Conservation (phyloP, 2,329 filamentous ascomycete species). For the Amylocarpus encephaloides region DNA sequence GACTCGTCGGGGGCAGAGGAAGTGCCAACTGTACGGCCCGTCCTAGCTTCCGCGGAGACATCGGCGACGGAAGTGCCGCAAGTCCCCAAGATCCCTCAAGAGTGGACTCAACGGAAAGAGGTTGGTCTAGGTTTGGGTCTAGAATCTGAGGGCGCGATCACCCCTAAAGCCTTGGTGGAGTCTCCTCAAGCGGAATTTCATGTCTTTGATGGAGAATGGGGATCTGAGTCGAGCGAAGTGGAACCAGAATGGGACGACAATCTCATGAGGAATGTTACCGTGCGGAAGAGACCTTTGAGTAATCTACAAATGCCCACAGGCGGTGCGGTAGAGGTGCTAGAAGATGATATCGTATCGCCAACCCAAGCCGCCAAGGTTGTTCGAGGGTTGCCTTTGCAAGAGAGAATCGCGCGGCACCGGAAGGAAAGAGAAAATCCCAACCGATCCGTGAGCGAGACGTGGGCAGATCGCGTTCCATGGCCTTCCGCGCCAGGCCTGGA, state of each 20-base stretch:
- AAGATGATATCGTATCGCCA: conserved; percentile 42
- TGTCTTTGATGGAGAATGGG: conserved; percentile 56
- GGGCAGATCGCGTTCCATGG: conserved; percentile 14
- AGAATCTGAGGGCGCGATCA: conserved; percentile 33
- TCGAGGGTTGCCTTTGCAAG: conserved; percentile 25
- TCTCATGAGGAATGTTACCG: conserved; percentile 46
- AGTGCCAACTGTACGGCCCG: conserved; percentile 36
- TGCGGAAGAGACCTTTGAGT: conserved; percentile 37
- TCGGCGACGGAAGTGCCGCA: conserved; percentile 20
- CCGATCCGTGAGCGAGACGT: conserved; percentile 17
- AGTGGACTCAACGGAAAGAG: conserved; percentile 20
- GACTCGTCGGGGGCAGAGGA: conserved; percentile 57
- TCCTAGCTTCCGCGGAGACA: conserved; percentile 19
- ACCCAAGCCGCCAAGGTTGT: conserved; percentile 44
- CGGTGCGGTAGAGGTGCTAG: conserved; percentile 37
- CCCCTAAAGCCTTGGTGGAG: conserved; percentile 25
- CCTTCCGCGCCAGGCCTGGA: conserved; percentile 13
- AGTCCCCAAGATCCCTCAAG: conserved; percentile 15
- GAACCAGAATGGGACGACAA: conserved; percentile 51
- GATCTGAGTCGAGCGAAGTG: conserved; percentile 38
- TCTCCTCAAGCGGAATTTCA: conserved; percentile 44
- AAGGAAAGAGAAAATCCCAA: conserved; percentile 19
- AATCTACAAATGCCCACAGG: conserved; percentile 17
- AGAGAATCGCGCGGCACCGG: conserved; percentile 24
- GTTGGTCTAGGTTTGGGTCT: conserved; percentile 33